Percentiles rank a stretch among this genome's conserved stretches.
Conservation (phyloP, 352 stramenopile species). For the Pythium guiyangense region DNA sequence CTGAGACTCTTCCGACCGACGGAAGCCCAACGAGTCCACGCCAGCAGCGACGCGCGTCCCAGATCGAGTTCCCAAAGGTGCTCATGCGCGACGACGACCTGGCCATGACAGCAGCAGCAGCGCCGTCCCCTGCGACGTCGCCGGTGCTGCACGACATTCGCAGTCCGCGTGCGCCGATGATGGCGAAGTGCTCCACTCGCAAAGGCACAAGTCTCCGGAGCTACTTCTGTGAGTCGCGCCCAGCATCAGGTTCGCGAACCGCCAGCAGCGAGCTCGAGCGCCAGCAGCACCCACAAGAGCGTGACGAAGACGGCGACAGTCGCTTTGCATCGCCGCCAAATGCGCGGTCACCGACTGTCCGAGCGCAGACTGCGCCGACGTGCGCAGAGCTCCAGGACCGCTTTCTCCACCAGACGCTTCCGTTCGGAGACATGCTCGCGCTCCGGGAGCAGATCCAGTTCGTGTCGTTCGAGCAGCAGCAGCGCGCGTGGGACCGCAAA, state of each 20-base stretch:
- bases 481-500: constrained; percentile 10
- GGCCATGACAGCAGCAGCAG: not conserved
- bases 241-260: not conserved
- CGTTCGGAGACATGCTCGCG: constrained; percentile 32
- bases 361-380: constrained; percentile 13
- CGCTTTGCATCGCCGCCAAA: too few species aligned
- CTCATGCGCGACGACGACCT: constrained; percentile 16
- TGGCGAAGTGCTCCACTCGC: not conserved
- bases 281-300: too few species aligned
- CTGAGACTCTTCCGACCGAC: not conserved
- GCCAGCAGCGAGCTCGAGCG: not conserved
- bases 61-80: constrained; percentile 46
- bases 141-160: not conserved
- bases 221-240: constrained; percentile 5
- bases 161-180: not conserved
- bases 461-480: constrained; percentile 31
- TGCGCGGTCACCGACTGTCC: not conserved
- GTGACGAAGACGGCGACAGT: not conserved
- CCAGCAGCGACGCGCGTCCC: constrained; percentile 4
- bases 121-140: too few species aligned
- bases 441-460: constrained; percentile 48
- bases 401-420: constrained; percentile 40
- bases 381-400: constrained; percentile 40
- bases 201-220: not conserved
- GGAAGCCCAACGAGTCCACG: not conserved